Percentiles rank a stretch among this genome's conserved stretches.
These are phyloP conservation scores for Phalaenopsis hybrid DNA, from an alignment of 116 monocot species.

Conservation along the genomic window DNA sequence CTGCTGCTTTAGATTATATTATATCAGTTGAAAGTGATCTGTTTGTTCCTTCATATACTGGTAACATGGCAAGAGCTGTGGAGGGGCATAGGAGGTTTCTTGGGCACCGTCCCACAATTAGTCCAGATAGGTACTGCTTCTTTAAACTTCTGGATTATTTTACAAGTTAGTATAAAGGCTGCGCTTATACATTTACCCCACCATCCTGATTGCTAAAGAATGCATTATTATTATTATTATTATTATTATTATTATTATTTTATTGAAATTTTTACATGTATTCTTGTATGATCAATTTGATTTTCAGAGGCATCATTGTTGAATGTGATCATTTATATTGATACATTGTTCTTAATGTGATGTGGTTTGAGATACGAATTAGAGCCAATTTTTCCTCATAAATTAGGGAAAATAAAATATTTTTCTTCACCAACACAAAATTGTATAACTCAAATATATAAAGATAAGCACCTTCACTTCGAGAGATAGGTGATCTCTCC, in stretches of 20 bases:
- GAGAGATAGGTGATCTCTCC: no score
- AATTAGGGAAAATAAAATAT: no score
- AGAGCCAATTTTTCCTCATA: no score
- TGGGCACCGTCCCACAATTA: slow-evolving; percentile 79
- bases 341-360: background rate
- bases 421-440: no score
- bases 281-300: background rate
- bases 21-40: slow-evolving; percentile 95
- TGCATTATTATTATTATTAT: no score
- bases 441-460: no score
- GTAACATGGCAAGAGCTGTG: slow-evolving; percentile 97
- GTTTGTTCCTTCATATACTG: slow-evolving; percentile 81
- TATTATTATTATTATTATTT: no score
- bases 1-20: slow-evolving; percentile 85
- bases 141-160: background rate
- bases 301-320: background rate
- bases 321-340: background rate
- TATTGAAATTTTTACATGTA: background rate
- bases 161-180: background rate
- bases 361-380: background rate
- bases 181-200: background rate
- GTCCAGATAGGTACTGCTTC: slow-evolving; percentile 59
- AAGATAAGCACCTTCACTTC: no score
- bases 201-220: background rate
- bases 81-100: slow-evolving; percentile 94